These are phyloP conservation scores for Microsporum canis DNA, from an alignment of 2,329 filamentous ascomycete genomes.

Conservation along the genomic window DNA sequence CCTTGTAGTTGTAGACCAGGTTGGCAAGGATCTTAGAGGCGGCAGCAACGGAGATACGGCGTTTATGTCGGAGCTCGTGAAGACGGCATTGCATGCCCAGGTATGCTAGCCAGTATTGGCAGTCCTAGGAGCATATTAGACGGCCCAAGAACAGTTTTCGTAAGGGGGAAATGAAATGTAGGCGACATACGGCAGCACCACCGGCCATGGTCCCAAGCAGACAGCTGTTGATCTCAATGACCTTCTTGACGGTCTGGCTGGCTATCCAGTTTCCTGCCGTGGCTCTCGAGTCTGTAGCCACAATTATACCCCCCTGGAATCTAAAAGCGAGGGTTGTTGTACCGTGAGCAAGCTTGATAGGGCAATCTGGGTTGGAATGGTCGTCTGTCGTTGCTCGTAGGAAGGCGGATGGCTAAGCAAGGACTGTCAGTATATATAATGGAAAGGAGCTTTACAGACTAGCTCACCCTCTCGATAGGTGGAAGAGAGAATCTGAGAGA, in stretches of 20 bases:
- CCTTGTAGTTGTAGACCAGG: conserved; percentile 96
- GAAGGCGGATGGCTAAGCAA: conserved; percentile 69
- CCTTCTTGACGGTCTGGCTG: conserved; percentile 99
- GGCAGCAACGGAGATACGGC: conserved; percentile 91
- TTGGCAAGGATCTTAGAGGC: conserved; percentile 98
- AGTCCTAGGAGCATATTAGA: conserved; percentile 52
- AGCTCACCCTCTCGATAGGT: conserved; percentile 68
- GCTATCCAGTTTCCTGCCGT: conserved; percentile 99
- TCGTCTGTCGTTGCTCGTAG: conserved; percentile 96
- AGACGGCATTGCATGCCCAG: conserved; percentile 98
- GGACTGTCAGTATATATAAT: neutral
- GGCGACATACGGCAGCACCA: conserved; percentile 64
- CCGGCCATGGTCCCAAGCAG: conserved; percentile 96
- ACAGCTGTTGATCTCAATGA: conserved; percentile 94
- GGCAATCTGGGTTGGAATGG: conserved; percentile 88
- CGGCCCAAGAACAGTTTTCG: neutral
- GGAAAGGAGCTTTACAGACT: conserved; percentile 1
- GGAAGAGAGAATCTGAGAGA: conserved; percentile 93
- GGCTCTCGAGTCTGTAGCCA: conserved; percentile 92
- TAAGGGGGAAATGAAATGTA: neutral
- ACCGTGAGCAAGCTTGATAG: conserved; percentile 98
- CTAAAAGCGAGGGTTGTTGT: conserved; percentile 96
- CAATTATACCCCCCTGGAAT: conserved; percentile 96
- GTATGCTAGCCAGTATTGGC: conserved; percentile 99
- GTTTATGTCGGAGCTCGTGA: conserved; percentile 98